A percentile compares a stretch with the other conserved stretches of the same genome.
phyloP scores from a whole-genome alignment of 2,329 filamentous ascomycete species.

The Septoria linicola region DNA sequence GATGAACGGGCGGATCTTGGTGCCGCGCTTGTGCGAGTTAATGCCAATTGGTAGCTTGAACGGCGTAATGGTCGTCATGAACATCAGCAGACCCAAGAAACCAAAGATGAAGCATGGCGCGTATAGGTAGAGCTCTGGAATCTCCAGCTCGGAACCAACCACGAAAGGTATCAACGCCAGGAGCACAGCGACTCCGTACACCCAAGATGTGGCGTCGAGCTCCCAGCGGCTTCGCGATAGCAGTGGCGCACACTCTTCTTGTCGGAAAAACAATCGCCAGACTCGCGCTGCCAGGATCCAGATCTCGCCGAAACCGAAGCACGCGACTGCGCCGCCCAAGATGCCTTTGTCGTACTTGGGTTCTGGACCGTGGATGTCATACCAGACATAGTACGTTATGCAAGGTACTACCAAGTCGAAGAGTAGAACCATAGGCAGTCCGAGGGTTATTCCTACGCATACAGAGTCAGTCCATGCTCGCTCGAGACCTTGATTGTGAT shows the following conservation, averaged over 20 bases:
- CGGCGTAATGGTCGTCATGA: conserved; percentile 32
- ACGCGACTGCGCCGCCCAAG: conserved; percentile 33
- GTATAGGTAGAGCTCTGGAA: conserved; percentile 35
- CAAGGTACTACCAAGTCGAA: conserved; percentile 36
- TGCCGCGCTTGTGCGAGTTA: conserved; percentile 35
- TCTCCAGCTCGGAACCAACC: conserved; percentile 28
- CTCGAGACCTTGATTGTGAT: not conserved
- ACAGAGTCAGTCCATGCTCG: not conserved
- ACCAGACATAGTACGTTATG: conserved; percentile 38
- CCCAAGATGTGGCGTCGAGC: conserved; percentile 37
- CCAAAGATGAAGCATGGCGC: conserved; percentile 36
- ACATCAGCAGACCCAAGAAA: conserved; percentile 34
- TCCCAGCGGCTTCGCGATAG: conserved; percentile 34
- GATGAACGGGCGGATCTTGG: conserved; percentile 34
- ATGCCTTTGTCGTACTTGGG: conserved; percentile 33
- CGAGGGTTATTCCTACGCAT: conserved; percentile 33
- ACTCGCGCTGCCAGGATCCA: conserved; percentile 36
- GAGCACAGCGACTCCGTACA: conserved; percentile 35
- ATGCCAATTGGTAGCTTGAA: conserved; percentile 37
- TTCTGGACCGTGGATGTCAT: conserved; percentile 26
- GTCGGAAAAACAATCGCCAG: conserved; percentile 29
- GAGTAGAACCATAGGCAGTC: conserved; percentile 34
- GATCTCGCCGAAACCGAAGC: conserved; percentile 36
- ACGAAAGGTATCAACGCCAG: conserved; percentile 36
- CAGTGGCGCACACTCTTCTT: conserved; percentile 34